phyloP scores from a whole-genome alignment of 1,139 yeast species.

The Kodamaea plutei region DNA sequence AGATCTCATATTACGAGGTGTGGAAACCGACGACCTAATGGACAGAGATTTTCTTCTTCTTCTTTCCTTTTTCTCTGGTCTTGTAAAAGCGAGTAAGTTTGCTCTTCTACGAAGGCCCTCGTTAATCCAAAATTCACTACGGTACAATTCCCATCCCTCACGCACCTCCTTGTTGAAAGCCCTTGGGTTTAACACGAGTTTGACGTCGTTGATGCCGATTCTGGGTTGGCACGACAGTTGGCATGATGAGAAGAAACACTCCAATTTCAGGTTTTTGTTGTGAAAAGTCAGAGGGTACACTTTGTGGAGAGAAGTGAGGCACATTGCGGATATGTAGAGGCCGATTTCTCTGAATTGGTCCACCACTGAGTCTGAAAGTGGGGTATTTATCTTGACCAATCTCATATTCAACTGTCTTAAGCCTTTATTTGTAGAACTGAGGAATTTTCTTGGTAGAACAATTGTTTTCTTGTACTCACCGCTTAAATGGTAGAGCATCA shows the following conservation, averaged over 20 bases:
- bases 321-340: constrained; percentile 28
- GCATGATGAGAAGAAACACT: constrained; percentile 39
- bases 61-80: constrained; percentile 28
- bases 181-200: constrained; percentile 74
- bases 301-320: constrained; percentile 28
- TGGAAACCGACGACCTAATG: constrained; percentile 3
- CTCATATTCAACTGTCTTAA: constrained; percentile 76
- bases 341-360: constrained; percentile 43
- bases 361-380: constrained; percentile 49
- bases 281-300: constrained; percentile 32
- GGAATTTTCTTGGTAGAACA: constrained; percentile 72
- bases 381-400: constrained; percentile 63
- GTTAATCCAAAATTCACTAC: constrained; percentile 90
- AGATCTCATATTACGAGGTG: constrained; percentile 4
- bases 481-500: constrained; percentile 74
- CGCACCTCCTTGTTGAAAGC: constrained; percentile 78
- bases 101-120: constrained; percentile 71
- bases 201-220: constrained; percentile 50
- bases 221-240: constrained; percentile 47
- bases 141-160: constrained; percentile 92
- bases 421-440: constrained; percentile 81
- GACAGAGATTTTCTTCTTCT: constrained; percentile 25
- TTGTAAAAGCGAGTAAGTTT: constrained; percentile 33
- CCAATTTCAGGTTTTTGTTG: constrained; percentile 34
- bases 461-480: constrained; percentile 89